These are phyloP conservation scores for Cryphonectria radicalis DNA, from an alignment of 2,329 filamentous ascomycete genomes.

Conservation along the genomic window DNA sequence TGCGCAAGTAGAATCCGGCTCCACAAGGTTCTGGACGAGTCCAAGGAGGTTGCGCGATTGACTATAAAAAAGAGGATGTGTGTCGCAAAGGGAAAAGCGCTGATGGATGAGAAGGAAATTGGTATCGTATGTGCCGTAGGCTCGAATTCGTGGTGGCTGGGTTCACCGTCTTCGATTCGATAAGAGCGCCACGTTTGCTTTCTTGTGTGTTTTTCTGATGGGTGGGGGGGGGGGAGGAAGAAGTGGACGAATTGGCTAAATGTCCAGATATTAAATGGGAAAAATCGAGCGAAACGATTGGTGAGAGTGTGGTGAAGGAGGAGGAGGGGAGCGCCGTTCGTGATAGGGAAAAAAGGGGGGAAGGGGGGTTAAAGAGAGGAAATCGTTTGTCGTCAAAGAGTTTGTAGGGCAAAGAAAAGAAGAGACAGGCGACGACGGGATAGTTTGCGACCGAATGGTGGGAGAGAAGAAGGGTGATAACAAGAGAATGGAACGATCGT, in stretches of 20 bases:
- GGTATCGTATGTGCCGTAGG: slow-evolving; percentile 12
- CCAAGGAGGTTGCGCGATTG: background rate
- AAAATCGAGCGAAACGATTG: slow-evolving; percentile 1
- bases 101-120: slow-evolving; percentile 14
- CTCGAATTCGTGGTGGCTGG: slow-evolving; percentile 23
- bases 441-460: slow-evolving; percentile 1
- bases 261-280: slow-evolving; percentile 17
- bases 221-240: background rate
- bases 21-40: background rate
- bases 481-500: slow-evolving; percentile 9
- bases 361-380: slow-evolving; percentile 7
- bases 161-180: slow-evolving; percentile 14
- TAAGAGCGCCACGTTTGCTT: slow-evolving; percentile 13
- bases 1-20: slow-evolving; percentile 4
- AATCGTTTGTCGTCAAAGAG: slow-evolving; percentile 13
- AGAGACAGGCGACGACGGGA: background rate
- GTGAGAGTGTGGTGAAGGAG: background rate
- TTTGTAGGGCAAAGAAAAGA: slow-evolving; percentile 1
- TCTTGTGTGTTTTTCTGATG: slow-evolving; percentile 12
- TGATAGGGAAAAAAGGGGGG: background rate
- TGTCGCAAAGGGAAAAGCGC: slow-evolving; percentile 1
- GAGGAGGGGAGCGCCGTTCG: background rate
- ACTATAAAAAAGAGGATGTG: background rate
- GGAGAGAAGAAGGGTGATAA: background rate
- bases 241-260: slow-evolving; percentile 3